A percentile compares a stretch with the other conserved stretches of the same genome.
Evolutionary conservation across 768 basidiomycete species (phyloP).

Genomic region (Boletellus ananiceps): DNA sequence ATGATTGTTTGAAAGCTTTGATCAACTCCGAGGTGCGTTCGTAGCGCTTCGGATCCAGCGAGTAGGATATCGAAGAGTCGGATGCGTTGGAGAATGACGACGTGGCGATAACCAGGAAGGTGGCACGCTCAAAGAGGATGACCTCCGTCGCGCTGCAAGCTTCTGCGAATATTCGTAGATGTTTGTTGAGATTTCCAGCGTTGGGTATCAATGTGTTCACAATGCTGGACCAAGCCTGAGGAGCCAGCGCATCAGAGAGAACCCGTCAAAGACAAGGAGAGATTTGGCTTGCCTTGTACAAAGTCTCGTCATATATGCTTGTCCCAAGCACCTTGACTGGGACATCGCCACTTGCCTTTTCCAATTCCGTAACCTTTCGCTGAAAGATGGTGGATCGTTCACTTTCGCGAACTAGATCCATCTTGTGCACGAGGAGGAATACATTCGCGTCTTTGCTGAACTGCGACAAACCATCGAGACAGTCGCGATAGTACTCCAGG

Average conservation of each 20-base stretch:
- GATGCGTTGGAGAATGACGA: conserved; percentile 46
- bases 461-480: conserved; percentile 75
- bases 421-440: conserved; percentile 94
- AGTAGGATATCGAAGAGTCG: conserved; percentile 34
- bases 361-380: conserved; percentile 69
- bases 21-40: conserved; percentile 90
- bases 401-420: conserved; percentile 78
- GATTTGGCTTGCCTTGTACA: conserved; percentile 69
- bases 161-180: conserved; percentile 80
- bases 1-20: conserved; percentile 92
- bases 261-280: conserved; percentile 1
- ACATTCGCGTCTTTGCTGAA: conserved; percentile 80
- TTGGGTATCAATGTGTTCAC: conserved; percentile 97
- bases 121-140: conserved; percentile 94
- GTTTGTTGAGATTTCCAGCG: conserved; percentile 79
- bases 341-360: conserved; percentile 59
- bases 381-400: conserved; percentile 57
- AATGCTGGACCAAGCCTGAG: conserved; percentile 95
- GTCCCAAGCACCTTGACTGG: conserved; percentile 80
- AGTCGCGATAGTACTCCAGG: conserved; percentile 87
- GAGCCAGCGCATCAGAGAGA: conserved; percentile 7
- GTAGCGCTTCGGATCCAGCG: conserved; percentile 67
- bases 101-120: conserved; percentile 95
- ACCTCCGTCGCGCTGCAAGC: conserved; percentile 91
- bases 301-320: conserved; percentile 94